Evolutionary conservation across 768 basidiomycete genomes (phyloP).

Genomic region (Pisolithus sp.): DNA sequence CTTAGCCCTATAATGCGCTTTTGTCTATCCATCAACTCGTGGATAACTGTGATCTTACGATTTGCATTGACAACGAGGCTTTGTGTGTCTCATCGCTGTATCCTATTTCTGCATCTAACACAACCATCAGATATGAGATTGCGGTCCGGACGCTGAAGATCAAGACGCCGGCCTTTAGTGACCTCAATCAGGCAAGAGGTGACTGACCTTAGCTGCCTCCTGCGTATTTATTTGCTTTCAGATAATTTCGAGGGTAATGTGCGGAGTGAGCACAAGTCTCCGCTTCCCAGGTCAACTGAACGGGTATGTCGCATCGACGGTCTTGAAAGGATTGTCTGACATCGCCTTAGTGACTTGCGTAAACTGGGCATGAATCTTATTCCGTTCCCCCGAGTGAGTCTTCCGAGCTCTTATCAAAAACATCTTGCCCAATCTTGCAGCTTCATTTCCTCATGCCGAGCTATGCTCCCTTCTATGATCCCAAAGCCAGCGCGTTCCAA

Average conservation of each 20-base stretch:
- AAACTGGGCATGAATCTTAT: conserved; percentile 92
- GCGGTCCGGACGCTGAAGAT: conserved; percentile 59
- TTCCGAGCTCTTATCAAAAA: not conserved
- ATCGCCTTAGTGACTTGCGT: conserved; percentile 58
- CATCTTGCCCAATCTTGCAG: conserved; percentile 31
- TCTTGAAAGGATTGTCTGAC: not conserved
- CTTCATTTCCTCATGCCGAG: conserved; percentile 96
- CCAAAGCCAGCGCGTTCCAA: conserved; percentile 55
- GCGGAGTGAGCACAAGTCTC: conserved; percentile 86
- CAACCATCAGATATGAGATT: conserved; percentile 58
- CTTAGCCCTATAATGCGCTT: conserved; percentile 74
- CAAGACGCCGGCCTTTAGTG: conserved; percentile 52
- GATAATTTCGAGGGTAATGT: conserved; percentile 88
- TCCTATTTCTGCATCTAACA: not conserved
- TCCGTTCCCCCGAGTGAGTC: conserved; percentile 86
- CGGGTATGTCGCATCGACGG: conserved; percentile 42
- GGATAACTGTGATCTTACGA: conserved; percentile 77
- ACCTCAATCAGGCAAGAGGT: conserved; percentile 59
- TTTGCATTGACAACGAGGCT: conserved; percentile 86
- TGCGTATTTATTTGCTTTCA: conserved; percentile 15
- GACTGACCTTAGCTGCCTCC: not conserved
- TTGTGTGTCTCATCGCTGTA: conserved; percentile 39
- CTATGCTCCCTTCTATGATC: conserved; percentile 83
- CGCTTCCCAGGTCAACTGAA: conserved; percentile 94
- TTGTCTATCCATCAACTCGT: conserved; percentile 86